Evolutionary conservation across 257 asterid species (phyloP).

Genomic region (Sherardia arvensis): DNA sequence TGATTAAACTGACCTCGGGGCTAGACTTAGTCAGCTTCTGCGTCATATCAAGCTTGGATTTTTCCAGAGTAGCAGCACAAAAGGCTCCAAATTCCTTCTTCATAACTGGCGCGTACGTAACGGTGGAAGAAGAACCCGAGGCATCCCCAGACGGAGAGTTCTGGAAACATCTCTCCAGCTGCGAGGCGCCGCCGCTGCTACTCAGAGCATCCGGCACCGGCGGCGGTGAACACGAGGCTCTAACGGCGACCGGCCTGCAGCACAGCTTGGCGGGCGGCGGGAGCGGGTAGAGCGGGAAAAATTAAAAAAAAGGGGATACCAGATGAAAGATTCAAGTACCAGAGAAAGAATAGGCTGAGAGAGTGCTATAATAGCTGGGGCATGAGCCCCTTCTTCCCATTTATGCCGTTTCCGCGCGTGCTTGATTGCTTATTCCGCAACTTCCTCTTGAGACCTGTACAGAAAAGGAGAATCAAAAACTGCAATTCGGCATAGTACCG

Average conservation of each 20-base stretch:
- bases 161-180: constrained; percentile 68
- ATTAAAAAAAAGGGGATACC: too few relatives aligned
- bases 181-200: constrained; percentile 40
- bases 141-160: constrained; percentile 37
- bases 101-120: constrained; percentile 45
- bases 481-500: too few relatives aligned
- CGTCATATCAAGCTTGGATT: constrained; percentile 67
- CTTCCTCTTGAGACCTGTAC: too few relatives aligned
- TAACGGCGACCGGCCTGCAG: constrained; percentile 27
- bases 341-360: too few relatives aligned
- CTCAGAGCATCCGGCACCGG: constrained; percentile 24
- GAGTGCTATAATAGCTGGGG: too few relatives aligned
- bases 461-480: too few relatives aligned
- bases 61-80: constrained; percentile 77
- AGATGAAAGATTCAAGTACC: too few relatives aligned
- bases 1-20: constrained; percentile 56
- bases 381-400: too few relatives aligned
- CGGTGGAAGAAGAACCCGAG: constrained; percentile 30
- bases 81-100: constrained; percentile 62
- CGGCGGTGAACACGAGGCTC: constrained; percentile 49
- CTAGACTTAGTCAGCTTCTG: constrained; percentile 41
- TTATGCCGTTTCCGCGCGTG: too few relatives aligned
- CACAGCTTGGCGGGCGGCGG: constrained; percentile 24
- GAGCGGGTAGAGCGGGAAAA: constrained; percentile 15
- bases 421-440: too few relatives aligned